Percentiles rank a stretch among this genome's conserved stretches.
These are phyloP conservation scores for Phytophthora litchii DNA, from an alignment of 352 stramenopile species.

Conservation along the genomic window DNA sequence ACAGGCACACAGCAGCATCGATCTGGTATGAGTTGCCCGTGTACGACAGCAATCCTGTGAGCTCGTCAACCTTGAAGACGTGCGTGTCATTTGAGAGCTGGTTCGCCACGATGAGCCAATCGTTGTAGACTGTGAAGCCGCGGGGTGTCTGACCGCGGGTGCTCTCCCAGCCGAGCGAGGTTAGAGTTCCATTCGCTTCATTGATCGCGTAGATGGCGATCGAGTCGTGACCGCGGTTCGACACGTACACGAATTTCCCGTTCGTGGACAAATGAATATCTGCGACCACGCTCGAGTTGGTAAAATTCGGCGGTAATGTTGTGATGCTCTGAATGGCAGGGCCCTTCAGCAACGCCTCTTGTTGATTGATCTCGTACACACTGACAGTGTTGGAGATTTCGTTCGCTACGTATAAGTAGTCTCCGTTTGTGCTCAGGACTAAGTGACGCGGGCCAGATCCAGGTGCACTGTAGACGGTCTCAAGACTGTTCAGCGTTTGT, in stretches of 20 bases:
- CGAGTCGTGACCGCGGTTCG: slow-evolving; percentile 61
- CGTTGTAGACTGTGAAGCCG: slow-evolving; percentile 43
- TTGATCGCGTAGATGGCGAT: slow-evolving; percentile 52
- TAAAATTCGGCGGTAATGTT: slow-evolving; percentile 42
- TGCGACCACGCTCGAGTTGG: slow-evolving; percentile 22
- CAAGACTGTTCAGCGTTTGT: slow-evolving; percentile 35
- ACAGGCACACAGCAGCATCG: slow-evolving; percentile 37
- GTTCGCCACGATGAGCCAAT: slow-evolving; percentile 60
- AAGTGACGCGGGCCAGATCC: slow-evolving; percentile 64
- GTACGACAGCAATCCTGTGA: slow-evolving; percentile 41
- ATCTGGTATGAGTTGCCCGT: slow-evolving; percentile 37
- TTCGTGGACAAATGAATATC: slow-evolving; percentile 52
- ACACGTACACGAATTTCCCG: slow-evolving; percentile 56
- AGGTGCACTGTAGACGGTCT: slow-evolving; percentile 13
- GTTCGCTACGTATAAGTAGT: slow-evolving; percentile 54
- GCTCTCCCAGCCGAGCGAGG: slow-evolving; percentile 34
- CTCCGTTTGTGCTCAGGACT: slow-evolving; percentile 41
- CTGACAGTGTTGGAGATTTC: slow-evolving; percentile 59
- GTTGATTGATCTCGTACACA: slow-evolving; percentile 42
- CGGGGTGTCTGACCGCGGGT: slow-evolving; percentile 47
- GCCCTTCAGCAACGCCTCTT: slow-evolving; percentile 20
- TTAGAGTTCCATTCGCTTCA: slow-evolving; percentile 29
- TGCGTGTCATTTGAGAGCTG: slow-evolving; percentile 50
- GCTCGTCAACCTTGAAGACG: slow-evolving; percentile 47
- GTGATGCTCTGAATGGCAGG: slow-evolving; percentile 47